Evolutionary conservation across 2,329 filamentous ascomycete species (phyloP).

Genomic region (Hypoxylon sp.): DNA sequence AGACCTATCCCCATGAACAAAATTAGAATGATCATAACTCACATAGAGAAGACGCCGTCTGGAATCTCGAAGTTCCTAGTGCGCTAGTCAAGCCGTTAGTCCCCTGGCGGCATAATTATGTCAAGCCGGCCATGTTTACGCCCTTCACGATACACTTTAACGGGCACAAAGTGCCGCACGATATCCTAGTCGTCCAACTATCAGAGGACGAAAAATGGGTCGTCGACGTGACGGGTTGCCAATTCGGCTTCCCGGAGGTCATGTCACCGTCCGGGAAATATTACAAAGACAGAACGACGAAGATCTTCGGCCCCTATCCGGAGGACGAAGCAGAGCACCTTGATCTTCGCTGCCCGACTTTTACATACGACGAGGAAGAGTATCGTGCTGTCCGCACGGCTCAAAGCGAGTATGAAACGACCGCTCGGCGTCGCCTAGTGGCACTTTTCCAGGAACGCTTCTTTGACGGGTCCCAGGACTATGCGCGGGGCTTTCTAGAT

Average conservation of each 20-base stretch:
- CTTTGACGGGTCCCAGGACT: not conserved
- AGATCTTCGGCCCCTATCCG: not conserved
- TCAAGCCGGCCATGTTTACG: no score
- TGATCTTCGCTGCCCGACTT: no score
- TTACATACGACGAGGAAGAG: no score
- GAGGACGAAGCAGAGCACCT: conserved; percentile 1
- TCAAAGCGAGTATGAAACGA: not conserved
- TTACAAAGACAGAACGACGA: not conserved
- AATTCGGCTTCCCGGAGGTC: conserved; percentile 23
- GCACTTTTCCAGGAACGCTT: conserved; percentile 1
- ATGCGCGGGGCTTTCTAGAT: not conserved
- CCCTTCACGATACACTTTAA: no score
- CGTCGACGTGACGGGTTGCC: conserved; percentile 31
- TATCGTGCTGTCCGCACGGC: not conserved
- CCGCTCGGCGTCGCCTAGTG: conserved; percentile 6
- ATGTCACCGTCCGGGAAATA: conserved; percentile 16
- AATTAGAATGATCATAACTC: not conserved
- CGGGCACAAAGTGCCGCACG: no score
- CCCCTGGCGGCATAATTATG: not conserved
- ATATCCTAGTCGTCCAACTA: conserved; percentile 2
- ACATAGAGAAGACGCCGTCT: not conserved
- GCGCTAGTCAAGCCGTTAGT: not conserved
- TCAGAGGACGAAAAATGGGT: conserved; percentile 21
- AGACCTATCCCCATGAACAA: not conserved
- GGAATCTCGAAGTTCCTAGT: not conserved